Percentiles rank a stretch among this genome's conserved stretches.
These are phyloP conservation scores for Lactarius pseudohatsudake DNA, from an alignment of 768 basidiomycete species.

Conservation along the genomic window DNA sequence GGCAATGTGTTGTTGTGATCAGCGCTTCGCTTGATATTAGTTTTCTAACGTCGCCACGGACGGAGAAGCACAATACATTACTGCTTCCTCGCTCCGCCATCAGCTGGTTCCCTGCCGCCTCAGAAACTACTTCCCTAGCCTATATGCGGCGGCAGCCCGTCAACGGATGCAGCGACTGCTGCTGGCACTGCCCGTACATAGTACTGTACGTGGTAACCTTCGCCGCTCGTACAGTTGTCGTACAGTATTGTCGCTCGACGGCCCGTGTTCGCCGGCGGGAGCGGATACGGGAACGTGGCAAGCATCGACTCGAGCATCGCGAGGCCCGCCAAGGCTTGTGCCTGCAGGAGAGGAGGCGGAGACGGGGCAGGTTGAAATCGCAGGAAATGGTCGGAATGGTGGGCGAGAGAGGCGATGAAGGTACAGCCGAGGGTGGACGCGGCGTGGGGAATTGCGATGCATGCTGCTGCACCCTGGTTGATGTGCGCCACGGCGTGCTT, in stretches of 20 bases:
- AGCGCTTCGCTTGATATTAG: too few species aligned
- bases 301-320: not conserved
- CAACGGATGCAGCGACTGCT: too few species aligned
- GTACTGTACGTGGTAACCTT: not conserved
- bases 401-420: not conserved
- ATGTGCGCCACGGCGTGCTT: not conserved
- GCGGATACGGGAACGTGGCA: not conserved
- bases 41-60: too few species aligned
- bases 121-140: too few species aligned
- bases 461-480: not conserved
- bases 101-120: too few species aligned
- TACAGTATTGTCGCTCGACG: not conserved
- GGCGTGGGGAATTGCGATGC: not conserved
- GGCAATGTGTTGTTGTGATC: too few species aligned
- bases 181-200: too few species aligned
- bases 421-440: not conserved
- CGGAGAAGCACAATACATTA: too few species aligned
- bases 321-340: not conserved
- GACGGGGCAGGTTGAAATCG: not conserved
- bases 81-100: too few species aligned
- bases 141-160: too few species aligned
- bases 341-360: not conserved
- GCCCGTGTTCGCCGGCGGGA: not conserved
- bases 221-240: conserved; percentile 4
- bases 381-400: too few species aligned